A percentile compares a stretch with the other conserved stretches of the same genome.
phyloP scores from a whole-genome alignment of 345 rosid species.

The Linum tenue region DNA sequence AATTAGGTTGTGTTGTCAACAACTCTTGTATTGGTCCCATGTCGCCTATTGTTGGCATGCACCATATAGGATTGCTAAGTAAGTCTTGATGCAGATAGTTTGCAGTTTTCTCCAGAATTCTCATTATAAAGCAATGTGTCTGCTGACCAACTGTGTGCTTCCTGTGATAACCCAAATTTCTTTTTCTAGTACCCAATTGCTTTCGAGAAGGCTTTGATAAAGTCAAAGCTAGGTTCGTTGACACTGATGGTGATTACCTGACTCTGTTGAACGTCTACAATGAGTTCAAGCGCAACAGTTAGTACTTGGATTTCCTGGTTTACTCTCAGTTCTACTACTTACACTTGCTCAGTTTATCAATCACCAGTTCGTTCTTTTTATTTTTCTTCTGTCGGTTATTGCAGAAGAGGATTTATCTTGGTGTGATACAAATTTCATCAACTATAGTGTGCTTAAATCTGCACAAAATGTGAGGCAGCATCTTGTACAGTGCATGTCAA shows the following conservation, averaged over 20 bases:
- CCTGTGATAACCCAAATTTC: constrained; percentile 83
- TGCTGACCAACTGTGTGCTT: constrained; percentile 99
- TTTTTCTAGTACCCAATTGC: constrained; percentile 99
- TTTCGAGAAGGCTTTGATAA: constrained; percentile 99
- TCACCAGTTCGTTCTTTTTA: no score
- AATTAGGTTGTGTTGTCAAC: constrained; percentile 63
- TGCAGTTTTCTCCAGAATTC: constrained; percentile 85
- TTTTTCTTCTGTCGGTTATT: not conserved
- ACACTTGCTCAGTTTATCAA: no score
- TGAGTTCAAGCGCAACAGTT: constrained; percentile 86
- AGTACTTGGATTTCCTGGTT: constrained; percentile 14
- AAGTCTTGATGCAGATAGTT: constrained; percentile 98
- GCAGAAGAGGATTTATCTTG: constrained; percentile 84
- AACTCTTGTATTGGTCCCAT: constrained; percentile 54
- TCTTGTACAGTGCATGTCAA: constrained; percentile 84
- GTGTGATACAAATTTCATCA: constrained; percentile 93
- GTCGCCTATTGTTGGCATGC: constrained; percentile 66
- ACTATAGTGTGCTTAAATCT: constrained; percentile 67
- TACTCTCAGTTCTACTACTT: no score
- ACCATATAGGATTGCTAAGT: constrained; percentile 65
- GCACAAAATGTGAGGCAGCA: constrained; percentile 92
- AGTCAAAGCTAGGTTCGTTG: constrained; percentile 96
- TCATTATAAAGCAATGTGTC: constrained; percentile 77
- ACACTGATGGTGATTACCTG: constrained; percentile 98
- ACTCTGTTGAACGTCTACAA: constrained; percentile 89